Percentiles rank a stretch among this genome's conserved stretches.
These are phyloP conservation scores for Clathrus columnatus DNA, from an alignment of 768 basidiomycete species.

Conservation along the genomic window DNA sequence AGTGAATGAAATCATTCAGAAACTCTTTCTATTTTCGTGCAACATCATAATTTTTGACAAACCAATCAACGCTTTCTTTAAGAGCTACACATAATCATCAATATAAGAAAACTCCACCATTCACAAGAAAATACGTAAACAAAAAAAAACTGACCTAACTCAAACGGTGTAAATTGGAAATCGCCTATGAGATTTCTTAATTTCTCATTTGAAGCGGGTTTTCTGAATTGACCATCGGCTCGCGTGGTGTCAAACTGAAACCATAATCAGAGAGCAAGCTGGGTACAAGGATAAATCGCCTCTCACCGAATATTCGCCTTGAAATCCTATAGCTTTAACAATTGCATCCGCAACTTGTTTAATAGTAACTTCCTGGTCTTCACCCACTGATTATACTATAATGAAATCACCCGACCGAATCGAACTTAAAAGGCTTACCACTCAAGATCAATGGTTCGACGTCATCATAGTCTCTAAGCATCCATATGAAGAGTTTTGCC, in stretches of 20 bases:
- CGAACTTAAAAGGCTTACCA: slow-evolving; percentile 32
- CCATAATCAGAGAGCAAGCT: background rate
- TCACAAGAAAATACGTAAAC: background rate
- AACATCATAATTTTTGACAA: slow-evolving; percentile 68
- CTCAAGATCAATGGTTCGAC: slow-evolving; percentile 92
- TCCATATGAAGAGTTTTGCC: slow-evolving; percentile 92
- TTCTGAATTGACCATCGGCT: slow-evolving; percentile 92
- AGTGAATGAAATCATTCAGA: background rate
- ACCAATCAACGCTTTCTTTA: slow-evolving; percentile 76
- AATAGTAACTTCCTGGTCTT: slow-evolving; percentile 92
- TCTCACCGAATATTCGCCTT: slow-evolving; percentile 65
- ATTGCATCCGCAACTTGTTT: slow-evolving; percentile 86
- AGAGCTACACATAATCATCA: slow-evolving; percentile 45
- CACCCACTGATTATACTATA: slow-evolving; percentile 51
- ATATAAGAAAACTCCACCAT: background rate
- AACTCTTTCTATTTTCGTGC: slow-evolving; percentile 47
- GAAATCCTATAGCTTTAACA: slow-evolving; percentile 71
- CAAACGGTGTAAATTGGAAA: slow-evolving; percentile 90
- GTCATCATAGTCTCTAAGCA: slow-evolving; percentile 81
- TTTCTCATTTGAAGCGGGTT: slow-evolving; percentile 92
- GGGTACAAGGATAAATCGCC: background rate
- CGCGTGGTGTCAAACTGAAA: slow-evolving; percentile 74
- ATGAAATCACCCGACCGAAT: background rate
- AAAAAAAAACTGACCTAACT: slow-evolving; percentile 44
- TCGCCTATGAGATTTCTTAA: slow-evolving; percentile 61